A percentile compares a stretch with the other conserved stretches of the same genome.
Conservation (phyloP, 2,329 filamentous ascomycete genomes). For the Coniella lustricola region DNA sequence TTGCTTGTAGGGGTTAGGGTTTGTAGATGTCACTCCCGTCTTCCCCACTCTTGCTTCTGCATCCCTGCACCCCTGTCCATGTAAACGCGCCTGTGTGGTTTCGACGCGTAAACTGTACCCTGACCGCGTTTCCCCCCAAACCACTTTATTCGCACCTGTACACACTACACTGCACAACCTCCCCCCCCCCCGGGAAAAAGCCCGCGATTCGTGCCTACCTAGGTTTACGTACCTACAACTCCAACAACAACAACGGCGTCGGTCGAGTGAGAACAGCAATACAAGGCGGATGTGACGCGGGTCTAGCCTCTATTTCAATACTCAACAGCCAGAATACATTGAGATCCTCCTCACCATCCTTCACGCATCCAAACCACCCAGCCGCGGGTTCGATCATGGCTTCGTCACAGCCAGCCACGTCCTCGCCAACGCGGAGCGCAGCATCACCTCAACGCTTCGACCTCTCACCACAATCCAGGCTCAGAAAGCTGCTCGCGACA, state of each 20-base stretch:
- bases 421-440: conserved; percentile 34
- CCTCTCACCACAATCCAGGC: conserved; percentile 47
- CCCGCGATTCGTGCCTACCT: no score
- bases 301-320: no score
- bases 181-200: neutral
- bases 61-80: neutral
- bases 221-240: no score
- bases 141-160: neutral
- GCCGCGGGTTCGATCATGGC: conserved; percentile 34
- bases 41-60: neutral
- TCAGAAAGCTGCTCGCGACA: conserved; percentile 45
- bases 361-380: no score
- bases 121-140: conserved; percentile 2
- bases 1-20: no score
- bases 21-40: no score
- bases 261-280: no score
- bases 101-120: conserved; percentile 3
- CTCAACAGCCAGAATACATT: no score
- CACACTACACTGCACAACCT: neutral
- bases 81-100: neutral
- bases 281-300: no score
- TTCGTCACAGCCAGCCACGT: conserved; percentile 38
- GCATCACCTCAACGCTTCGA: conserved; percentile 37
- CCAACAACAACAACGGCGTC: neutral
- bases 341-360: no score